phyloP scores from a whole-genome alignment of 2,329 filamentous ascomycete genomes.

The Trichoderma sp. region DNA sequence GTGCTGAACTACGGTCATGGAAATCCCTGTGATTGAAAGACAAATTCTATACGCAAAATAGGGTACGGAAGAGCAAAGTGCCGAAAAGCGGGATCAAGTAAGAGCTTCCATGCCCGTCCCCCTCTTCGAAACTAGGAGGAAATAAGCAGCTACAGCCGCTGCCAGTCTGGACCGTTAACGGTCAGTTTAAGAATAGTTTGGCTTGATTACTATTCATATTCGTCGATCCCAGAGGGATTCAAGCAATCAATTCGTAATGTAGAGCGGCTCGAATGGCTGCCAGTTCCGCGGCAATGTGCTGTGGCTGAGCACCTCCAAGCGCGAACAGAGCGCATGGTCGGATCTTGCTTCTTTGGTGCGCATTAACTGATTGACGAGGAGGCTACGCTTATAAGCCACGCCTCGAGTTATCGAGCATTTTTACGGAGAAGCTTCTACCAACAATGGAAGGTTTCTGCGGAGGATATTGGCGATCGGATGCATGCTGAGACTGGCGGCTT shows the following conservation, averaged over 20 bases:
- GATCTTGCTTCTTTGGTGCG: neutral
- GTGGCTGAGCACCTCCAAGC: constrained; percentile 13
- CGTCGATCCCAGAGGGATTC: constrained; percentile 8
- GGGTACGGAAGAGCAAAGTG: no score
- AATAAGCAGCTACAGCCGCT: neutral
- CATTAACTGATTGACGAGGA: neutral
- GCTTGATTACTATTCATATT: neutral
- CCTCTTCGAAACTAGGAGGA: neutral
- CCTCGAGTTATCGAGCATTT: no score
- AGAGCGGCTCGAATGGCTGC: neutral
- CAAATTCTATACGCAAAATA: no score
- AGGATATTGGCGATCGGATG: no score
- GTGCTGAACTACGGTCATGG: neutral
- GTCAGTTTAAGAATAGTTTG: neutral
- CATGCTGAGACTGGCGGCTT: no score
- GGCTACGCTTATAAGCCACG: neutral
- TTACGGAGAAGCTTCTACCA: no score
- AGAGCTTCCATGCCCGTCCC: neutral
- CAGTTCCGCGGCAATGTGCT: neutral
- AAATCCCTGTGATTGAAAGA: neutral
- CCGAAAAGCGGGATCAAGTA: neutral
- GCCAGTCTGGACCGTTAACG: neutral
- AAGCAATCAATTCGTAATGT: neutral
- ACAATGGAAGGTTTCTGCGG: no score
- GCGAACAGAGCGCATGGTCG: neutral